Evolutionary conservation across 805 yeast species (phyloP), one percentile per base, ranked within the genome.

Genomic region (Zygosaccharomyces lentus): DNA sequence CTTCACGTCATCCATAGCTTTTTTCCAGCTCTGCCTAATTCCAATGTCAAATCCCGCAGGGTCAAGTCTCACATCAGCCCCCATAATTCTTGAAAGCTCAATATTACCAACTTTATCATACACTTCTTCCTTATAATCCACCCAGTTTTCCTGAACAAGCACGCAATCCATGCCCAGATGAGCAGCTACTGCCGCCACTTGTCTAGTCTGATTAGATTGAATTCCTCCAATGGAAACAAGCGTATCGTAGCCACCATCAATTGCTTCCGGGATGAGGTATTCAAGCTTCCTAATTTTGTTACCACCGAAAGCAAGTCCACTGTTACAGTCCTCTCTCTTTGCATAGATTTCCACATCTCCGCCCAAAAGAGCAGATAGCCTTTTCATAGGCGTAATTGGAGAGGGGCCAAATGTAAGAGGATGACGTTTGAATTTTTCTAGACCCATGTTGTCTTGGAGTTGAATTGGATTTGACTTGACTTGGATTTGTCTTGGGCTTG

Each of bases 101-200:
- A 65, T 64, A 40, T 65, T 65, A 45, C 69, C 69, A 41, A 65
- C 69, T 32, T 60, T 62, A 48, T 65, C 69, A 39, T 65, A 65
- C 40, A 61, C 65, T 32, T 63, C 61, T 29, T 64, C 67, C 24
- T 66, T 62, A 52, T 62, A 61, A 37, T 65, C 67, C 21, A 65
- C 69, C 69, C 69, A 65, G 45, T 62, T 59, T 54, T 65, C 69
- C 43, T 65, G 69, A 15, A 65, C 66, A 15, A 67, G 59, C 26
- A 64, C 66, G 34, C 69, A 66, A 21, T 66, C 59, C 37, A 65
- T 52, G 6, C 69, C 69, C 34, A 65, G 46, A 45, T 65, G 65
- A 37, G 69, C 66, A 12, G 69, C 69, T 27, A 65, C 65, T 16
- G 69, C 69, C 23, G 65, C 66, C 0, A 67, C 66, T 63, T 62